Evolutionary conservation across 148 eudicot species (phyloP).

Genomic region (Nyssa sinensis): DNA sequence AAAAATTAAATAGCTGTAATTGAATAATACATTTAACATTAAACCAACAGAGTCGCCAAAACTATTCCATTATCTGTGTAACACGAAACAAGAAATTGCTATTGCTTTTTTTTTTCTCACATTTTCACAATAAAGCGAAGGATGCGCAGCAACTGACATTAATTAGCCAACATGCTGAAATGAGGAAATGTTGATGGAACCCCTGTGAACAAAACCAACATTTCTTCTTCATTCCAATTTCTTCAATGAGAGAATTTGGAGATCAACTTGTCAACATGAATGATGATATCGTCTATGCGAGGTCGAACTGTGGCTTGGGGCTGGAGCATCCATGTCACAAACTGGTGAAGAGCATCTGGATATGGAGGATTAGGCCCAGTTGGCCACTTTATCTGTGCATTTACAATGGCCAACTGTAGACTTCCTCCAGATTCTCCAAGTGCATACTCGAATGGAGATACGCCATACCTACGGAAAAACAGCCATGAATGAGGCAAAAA

Average conservation of each 20-base stretch:
- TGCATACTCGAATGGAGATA: constrained; percentile 94
- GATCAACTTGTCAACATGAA: constrained; percentile 91
- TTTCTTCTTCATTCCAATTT: constrained; percentile 16
- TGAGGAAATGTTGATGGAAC: constrained; percentile 6
- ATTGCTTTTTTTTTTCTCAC: neutral
- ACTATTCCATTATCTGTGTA: neutral
- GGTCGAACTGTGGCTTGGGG: constrained; percentile 93
- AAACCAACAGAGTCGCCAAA: neutral
- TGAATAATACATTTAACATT: constrained; percentile 10
- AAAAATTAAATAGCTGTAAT: neutral
- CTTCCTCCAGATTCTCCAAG: constrained; percentile 96
- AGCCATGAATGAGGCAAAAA: neutral
- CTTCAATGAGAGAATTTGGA: constrained; percentile 69
- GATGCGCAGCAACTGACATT: neutral
- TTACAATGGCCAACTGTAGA: constrained; percentile 85
- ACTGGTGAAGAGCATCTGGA: constrained; percentile 92
- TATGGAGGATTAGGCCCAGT: constrained; percentile 74
- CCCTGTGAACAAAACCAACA: constrained; percentile 13
- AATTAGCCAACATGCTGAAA: constrained; percentile 4
- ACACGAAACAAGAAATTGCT: constrained; percentile 5
- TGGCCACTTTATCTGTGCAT: constrained; percentile 95
- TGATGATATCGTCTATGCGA: constrained; percentile 78
- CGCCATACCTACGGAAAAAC: constrained; percentile 73
- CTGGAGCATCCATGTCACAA: constrained; percentile 99
- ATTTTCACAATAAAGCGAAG: constrained; percentile 10